Percentiles rank a stretch among this genome's conserved stretches.
Evolutionary conservation across 371 early-diverging fungal genomes (phyloP).

Genomic region (Sporodiniella umbellata): DNA sequence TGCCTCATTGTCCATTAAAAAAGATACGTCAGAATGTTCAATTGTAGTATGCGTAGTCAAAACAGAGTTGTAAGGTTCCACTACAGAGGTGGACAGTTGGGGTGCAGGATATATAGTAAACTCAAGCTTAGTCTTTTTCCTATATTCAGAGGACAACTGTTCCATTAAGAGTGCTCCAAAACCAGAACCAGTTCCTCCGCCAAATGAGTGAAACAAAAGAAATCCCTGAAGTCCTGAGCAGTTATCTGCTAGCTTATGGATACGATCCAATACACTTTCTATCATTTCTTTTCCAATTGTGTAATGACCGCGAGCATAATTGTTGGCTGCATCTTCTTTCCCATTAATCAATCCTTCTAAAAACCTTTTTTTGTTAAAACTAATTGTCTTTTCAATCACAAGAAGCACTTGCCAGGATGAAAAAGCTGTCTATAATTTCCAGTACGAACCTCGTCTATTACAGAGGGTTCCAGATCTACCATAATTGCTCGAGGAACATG

Average conservation of each 20-base stretch:
- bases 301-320: slow-evolving; percentile 99
- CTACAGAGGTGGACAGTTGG: slow-evolving; percentile 95
- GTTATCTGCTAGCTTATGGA: slow-evolving; percentile 97
- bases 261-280: slow-evolving; percentile 95
- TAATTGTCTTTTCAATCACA: slow-evolving; percentile 74
- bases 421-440: slow-evolving; percentile 96
- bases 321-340: slow-evolving; percentile 99
- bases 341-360: slow-evolving; percentile 94
- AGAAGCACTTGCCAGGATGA: slow-evolving; percentile 87
- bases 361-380: slow-evolving; percentile 40
- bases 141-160: slow-evolving; percentile 93
- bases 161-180: slow-evolving; percentile 97
- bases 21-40: slow-evolving; percentile 98
- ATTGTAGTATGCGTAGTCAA: slow-evolving; percentile 98
- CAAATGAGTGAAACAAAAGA: slow-evolving; percentile 98
- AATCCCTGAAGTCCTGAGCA: slow-evolving; percentile 98
- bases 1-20: slow-evolving; percentile 99
- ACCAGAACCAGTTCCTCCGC: slow-evolving; percentile 99
- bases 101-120: slow-evolving; percentile 99
- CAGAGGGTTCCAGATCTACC: slow-evolving; percentile 97
- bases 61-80: slow-evolving; percentile 98
- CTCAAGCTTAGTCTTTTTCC: slow-evolving; percentile 98
- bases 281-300: slow-evolving; percentile 98
- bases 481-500: slow-evolving; percentile 98
- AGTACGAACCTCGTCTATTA: slow-evolving; percentile 95